Percentiles rank a stretch among this genome's conserved stretches.
Conservation (phyloP, 1,284 basidiomycete genomes). For the Rhizoctonia solani region DNA sequence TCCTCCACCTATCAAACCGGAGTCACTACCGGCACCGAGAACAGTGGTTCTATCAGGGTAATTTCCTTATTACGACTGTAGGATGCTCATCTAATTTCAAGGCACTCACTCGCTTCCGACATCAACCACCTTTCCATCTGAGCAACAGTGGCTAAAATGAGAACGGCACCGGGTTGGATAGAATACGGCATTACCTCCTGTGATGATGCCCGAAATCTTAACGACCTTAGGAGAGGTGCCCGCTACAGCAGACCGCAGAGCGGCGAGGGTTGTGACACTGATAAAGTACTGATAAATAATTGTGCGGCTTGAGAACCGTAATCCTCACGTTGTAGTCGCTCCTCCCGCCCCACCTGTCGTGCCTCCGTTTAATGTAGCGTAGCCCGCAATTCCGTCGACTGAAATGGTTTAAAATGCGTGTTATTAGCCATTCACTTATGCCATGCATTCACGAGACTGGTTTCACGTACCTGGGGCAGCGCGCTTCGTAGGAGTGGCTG, state of each 20-base stretch:
- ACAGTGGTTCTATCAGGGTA: no score
- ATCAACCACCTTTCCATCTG: constrained; percentile 31
- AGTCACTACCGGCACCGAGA: neutral
- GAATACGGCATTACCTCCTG: neutral
- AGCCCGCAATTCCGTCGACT: constrained; percentile 31
- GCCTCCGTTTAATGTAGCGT: constrained; percentile 31
- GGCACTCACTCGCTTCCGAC: constrained; percentile 36
- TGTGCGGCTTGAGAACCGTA: neutral
- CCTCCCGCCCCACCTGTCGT: constrained; percentile 35
- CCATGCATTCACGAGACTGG: no score
- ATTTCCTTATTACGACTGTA: no score
- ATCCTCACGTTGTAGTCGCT: constrained; percentile 16
- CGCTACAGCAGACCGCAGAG: constrained; percentile 35
- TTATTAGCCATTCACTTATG: neutral
- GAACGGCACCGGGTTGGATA: neutral
- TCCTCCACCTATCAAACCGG: constrained; percentile 28
- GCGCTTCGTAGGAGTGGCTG: constrained; percentile 9
- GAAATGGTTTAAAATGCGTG: neutral
- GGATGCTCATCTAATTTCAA: no score
- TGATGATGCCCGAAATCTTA: constrained; percentile 35
- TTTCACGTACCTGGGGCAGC: constrained; percentile 32
- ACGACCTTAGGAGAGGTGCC: constrained; percentile 36
- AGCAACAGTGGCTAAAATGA: neutral
- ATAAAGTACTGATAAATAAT: neutral
- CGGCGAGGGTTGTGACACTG: constrained; percentile 36